These are phyloP conservation scores for Pseudovirgaria hyperparasitica DNA, from an alignment of 2,329 filamentous ascomycete species.

Conservation along the genomic window DNA sequence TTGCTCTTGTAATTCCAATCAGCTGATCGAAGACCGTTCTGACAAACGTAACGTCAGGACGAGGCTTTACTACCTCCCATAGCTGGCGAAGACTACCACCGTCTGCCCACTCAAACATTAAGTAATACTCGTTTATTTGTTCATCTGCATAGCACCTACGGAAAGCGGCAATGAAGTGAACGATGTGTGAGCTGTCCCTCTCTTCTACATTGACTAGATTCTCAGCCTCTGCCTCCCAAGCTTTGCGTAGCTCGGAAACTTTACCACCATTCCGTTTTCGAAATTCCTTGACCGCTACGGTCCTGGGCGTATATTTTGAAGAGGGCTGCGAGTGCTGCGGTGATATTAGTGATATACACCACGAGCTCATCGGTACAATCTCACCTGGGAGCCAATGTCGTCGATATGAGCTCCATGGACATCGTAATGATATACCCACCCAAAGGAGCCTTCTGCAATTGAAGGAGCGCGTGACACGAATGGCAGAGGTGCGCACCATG, in stretches of 20 bases:
- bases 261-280: slow-evolving; percentile 1
- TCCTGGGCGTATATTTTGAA: too few species aligned
- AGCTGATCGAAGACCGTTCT: slow-evolving; percentile 6
- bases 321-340: too few species aligned
- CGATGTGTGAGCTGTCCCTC: slow-evolving; percentile 9
- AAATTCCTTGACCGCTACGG: too few species aligned
- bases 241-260: slow-evolving; percentile 1
- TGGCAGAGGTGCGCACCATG: slow-evolving; percentile 7
- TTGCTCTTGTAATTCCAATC: slow-evolving; percentile 8
- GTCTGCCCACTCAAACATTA: slow-evolving; percentile 13
- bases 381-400: slow-evolving; percentile 3
- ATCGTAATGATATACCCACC: slow-evolving; percentile 3
- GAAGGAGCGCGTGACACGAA: slow-evolving; percentile 4
- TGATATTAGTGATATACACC: slow-evolving; percentile 6
- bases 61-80: slow-evolving; percentile 6
- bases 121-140: slow-evolving; percentile 8
- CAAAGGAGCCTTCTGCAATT: slow-evolving; percentile 4
- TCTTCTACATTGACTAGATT: slow-evolving; percentile 8
- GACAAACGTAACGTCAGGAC: slow-evolving; percentile 3
- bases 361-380: slow-evolving; percentile 6
- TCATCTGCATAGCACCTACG: slow-evolving; percentile 3
- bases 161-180: slow-evolving; percentile 8
- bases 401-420: slow-evolving; percentile 7
- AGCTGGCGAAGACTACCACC: slow-evolving; percentile 10
- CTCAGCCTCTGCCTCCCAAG: slow-evolving; percentile 8